Percentiles rank a stretch among this genome's conserved stretches.
phyloP scores from a whole-genome alignment of 108 stramenopile genomes.

The Skeletonema potamos region DNA sequence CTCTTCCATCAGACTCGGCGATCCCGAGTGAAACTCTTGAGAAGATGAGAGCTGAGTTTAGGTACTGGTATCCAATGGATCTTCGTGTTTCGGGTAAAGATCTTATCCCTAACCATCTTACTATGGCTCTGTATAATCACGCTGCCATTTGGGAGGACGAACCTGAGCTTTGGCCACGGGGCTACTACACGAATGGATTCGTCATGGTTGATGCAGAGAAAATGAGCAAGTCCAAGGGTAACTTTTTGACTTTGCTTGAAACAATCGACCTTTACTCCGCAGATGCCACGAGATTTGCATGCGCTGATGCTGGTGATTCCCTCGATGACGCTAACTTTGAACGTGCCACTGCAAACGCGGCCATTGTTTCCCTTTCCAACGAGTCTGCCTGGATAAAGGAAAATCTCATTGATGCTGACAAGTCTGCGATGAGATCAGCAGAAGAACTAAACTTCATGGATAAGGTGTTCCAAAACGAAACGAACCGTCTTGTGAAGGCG shows the following conservation, averaged over 20 bases:
- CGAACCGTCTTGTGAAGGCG: slow-evolving; percentile 75
- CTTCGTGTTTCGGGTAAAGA: slow-evolving; percentile 97
- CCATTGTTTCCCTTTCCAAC: slow-evolving; percentile 84
- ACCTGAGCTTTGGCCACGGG: slow-evolving; percentile 88
- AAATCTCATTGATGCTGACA: slow-evolving; percentile 52
- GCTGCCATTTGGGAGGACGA: slow-evolving; percentile 96
- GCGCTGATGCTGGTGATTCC: slow-evolving; percentile 96
- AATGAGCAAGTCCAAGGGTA: slow-evolving; percentile 98
- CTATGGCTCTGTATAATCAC: slow-evolving; percentile 98
- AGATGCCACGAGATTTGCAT: slow-evolving; percentile 92
- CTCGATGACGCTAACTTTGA: slow-evolving; percentile 99
- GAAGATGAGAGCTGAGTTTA: slow-evolving; percentile 86
- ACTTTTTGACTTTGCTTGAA: slow-evolving; percentile 97
- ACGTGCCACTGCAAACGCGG: slow-evolving; percentile 87
- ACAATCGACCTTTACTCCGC: slow-evolving; percentile 82
- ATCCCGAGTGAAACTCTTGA: slow-evolving; percentile 77
- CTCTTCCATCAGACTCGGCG: slow-evolving; percentile 64
- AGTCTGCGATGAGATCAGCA: slow-evolving; percentile 43
- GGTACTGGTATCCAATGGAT: slow-evolving; percentile 98
- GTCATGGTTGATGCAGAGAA: slow-evolving; percentile 95
- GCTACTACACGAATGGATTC: slow-evolving; percentile 96
- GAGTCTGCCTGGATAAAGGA: slow-evolving; percentile 89
- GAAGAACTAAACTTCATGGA: slow-evolving; percentile 82
- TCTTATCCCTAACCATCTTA: slow-evolving; percentile 97
- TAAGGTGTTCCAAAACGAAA: slow-evolving; percentile 90